Percentiles rank a stretch among this genome's conserved stretches.
Conservation (phyloP, 2,329 filamentous ascomycete species). For the Arthrobotrys sinensis region DNA sequence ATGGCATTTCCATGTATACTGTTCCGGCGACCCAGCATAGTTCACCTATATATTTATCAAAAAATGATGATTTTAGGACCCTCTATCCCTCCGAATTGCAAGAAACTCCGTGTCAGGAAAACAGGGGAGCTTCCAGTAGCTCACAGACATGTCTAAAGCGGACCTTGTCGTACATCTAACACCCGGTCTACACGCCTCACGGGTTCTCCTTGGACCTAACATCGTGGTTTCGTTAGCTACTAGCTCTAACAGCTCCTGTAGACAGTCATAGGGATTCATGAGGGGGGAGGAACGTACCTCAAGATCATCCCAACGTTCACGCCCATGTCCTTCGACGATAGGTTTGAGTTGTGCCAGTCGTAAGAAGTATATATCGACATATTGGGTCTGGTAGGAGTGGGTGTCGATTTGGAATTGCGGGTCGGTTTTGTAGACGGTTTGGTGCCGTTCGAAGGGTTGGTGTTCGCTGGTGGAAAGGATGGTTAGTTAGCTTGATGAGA, state of each 20-base stretch:
- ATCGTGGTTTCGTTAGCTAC: background rate
- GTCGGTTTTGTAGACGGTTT: conserved; percentile 60
- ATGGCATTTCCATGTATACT: conserved; percentile 95
- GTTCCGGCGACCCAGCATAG: conserved; percentile 96
- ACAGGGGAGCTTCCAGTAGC: background rate
- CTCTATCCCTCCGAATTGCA: background rate
- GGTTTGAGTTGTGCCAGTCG: conserved; percentile 90
- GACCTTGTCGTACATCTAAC: conserved; percentile 88
- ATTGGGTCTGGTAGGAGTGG: conserved; percentile 91
- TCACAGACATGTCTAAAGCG: conserved; percentile 33
- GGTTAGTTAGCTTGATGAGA: background rate
- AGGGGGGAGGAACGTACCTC: conserved; percentile 68
- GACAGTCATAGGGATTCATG: background rate
- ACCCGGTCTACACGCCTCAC: conserved; percentile 87
- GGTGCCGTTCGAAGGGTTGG: conserved; percentile 46
- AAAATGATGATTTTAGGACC: conserved; percentile 10
- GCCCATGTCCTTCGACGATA: conserved; percentile 80
- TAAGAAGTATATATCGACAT: conserved; percentile 97
- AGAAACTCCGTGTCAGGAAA: too few species aligned
- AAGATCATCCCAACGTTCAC: conserved; percentile 82
- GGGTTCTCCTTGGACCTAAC: conserved; percentile 79
- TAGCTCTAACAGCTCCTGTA: background rate
- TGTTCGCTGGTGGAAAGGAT: conserved; percentile 27
- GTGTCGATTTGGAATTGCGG: conserved; percentile 67
- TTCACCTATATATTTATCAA: conserved; percentile 67